Conservation (phyloP, 345 rosid genomes). For the Psidium guajava region DNA sequence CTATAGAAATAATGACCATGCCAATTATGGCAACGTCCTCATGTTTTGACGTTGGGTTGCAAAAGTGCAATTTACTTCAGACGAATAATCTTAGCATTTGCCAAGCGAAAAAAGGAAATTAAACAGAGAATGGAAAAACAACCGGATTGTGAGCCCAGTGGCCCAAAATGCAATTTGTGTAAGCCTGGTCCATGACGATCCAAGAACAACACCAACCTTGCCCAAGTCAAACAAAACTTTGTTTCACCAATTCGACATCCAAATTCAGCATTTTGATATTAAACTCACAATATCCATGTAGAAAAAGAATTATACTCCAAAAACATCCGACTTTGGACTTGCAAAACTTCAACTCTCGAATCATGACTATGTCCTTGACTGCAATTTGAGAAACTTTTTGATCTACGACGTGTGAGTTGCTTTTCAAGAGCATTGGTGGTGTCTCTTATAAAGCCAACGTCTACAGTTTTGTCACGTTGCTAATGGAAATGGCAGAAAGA, state of each 20-base stretch:
- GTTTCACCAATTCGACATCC: too few relatives aligned
- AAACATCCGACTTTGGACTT: not conserved
- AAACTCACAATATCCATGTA: not conserved
- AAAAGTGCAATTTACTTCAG: not conserved
- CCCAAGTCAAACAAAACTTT: too few relatives aligned
- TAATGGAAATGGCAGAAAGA: not conserved
- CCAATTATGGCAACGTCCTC: not conserved
- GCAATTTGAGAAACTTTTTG: not conserved
- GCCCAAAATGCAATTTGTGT: too few relatives aligned
- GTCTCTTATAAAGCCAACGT: not conserved
- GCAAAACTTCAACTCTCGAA: not conserved
- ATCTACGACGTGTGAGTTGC: rapidly evolving
- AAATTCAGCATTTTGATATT: too few relatives aligned
- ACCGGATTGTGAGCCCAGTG: too few relatives aligned
- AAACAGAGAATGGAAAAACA: too few relatives aligned
- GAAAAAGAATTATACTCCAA: not conserved
- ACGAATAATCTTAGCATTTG: not conserved
- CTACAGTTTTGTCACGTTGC: not conserved
- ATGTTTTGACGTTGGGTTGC: too few relatives aligned
- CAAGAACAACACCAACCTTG: too few relatives aligned
- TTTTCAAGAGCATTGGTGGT: not conserved
- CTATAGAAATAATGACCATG: not conserved
- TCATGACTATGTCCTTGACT: not conserved
- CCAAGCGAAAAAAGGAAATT: not conserved
- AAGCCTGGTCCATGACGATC: too few relatives aligned